Conservation (phyloP, 2,329 filamentous ascomycete genomes). For the Microdochium bolleyi region DNA sequence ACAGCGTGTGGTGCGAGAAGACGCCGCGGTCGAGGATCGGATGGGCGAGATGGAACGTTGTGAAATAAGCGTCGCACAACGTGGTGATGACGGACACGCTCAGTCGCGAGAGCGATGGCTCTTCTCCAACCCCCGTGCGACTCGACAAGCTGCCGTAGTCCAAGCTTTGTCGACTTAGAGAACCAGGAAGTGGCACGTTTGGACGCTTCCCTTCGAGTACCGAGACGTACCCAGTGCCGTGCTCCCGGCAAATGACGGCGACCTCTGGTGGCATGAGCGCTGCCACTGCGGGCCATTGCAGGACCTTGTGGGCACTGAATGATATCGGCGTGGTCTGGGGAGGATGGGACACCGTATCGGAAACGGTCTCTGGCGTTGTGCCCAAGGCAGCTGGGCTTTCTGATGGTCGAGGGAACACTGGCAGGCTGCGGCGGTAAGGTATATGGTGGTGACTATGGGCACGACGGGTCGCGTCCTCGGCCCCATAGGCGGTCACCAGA, state of each 20-base stretch:
- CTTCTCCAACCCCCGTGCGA: constrained; percentile 23
- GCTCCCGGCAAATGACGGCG: not conserved
- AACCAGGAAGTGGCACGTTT: not conserved
- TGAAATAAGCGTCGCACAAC: constrained; percentile 43
- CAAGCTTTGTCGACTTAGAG: constrained; percentile 37
- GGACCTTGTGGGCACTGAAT: not conserved
- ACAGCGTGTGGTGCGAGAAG: constrained; percentile 41
- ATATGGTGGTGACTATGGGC: not conserved
- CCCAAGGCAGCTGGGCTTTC: not conserved
- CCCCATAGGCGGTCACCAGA: not conserved
- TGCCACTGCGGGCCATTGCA: not conserved
- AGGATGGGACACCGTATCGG: not conserved
- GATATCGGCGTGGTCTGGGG: not conserved
- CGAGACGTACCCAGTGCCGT: not conserved
- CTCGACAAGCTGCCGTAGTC: constrained; percentile 32
- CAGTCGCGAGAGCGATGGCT: constrained; percentile 33
- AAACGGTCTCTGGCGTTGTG: not conserved
- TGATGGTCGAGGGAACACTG: not conserved
- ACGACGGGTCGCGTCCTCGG: not conserved
- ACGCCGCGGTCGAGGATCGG: constrained; percentile 43
- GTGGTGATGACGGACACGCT: constrained; percentile 39
- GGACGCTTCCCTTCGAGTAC: not conserved
- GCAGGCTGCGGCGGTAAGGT: not conserved
- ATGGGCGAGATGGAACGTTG: constrained; percentile 44
- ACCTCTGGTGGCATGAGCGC: not conserved